Evolutionary conservation across 306 rosid genomes (phyloP), one percentile per base, ranked within the genome.

Genomic region (Corylus heterophylla): DNA sequence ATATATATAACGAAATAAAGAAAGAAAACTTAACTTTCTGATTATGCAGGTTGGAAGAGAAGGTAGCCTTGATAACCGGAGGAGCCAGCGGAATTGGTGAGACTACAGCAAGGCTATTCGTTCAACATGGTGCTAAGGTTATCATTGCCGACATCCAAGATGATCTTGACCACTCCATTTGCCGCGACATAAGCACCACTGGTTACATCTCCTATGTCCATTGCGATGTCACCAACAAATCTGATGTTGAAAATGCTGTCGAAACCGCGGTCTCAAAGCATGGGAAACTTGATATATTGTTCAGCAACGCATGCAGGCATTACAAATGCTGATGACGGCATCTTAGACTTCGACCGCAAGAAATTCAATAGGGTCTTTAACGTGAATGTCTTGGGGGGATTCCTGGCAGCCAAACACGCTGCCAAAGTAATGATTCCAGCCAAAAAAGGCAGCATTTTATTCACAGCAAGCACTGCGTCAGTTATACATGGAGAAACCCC

Each of bases 51-150:
- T 59, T 59, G 37, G 66, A 59, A 59, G 66, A 37, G 5, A 59
- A 11, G 37, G 66, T 59, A 12, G 37, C 66, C 37, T 20, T 59
- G 5, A 59, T 59, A 22, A 59, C 66, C 12, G 35, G 35, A 3
- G 35, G 66, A 5, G 66, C 66, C 37, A 20, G 66, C 5, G 35
- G 66, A 27, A 9, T 59, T 20, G 66, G 66, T 12, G 35, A 59
- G 66, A 59, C 35, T 16, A 76, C 79, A 73, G 77, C 82, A 50
- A 82, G 22, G 74, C 79, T 82, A 13, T 85, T 85, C 29, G 20
- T 39, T 54, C 22, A 66, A 75, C 84, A 85, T 42, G 84, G 88
- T 7, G 88, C 84, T 2, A 85, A 85, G 55, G 88, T 82, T 3
- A 78, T 85, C 12, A 68, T 79, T 8, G 79, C 77, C 14, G 86